Base-by-base conservation (phyloP, 73 alveolate genomes). In the Tetrahymena borealis region DNA sequence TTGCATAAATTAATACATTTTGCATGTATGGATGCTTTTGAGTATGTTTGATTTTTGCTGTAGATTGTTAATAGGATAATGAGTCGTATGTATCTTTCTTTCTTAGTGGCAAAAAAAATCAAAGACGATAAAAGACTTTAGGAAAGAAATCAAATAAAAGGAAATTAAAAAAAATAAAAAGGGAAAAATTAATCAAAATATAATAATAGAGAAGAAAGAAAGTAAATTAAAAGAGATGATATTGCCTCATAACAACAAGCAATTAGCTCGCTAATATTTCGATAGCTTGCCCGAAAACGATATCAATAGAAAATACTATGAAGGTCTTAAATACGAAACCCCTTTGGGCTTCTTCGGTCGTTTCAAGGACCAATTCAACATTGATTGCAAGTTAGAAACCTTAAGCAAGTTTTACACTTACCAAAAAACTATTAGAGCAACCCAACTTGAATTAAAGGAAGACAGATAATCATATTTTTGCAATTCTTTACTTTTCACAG, bases 251-350 rank as follows among this genome's bases (percentile, higher is more conserved):
- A 60, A 60, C 85, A 60, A 60, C 28, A 60, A 35, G 28, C 28
- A 60, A 79, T 43, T 93, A 31, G 95, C 95, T 79, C 91, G 91
- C 35, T 90, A 93, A 37, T 93, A 93, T 90, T 93, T 93, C 42
- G 91, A 93, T 33, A 79, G 91, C 38, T 91, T 93, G 32, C 95
- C 95, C 39, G 35, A 90, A 39, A 90, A 78, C 33, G 95, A 93
- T 36, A 85, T 93, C 93, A 93, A 90, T 90, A 93, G 91, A 42
- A 85, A 93, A 85, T 93, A 60, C 60, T 93, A 39, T 32, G 95
- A 78, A 79, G 95, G 95, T 33, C 37, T 39, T 31, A 39, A 93
- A 93, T 93, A 93, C 78, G 77, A 33, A 90, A 38, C 41, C 38
- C 93, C 79, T 7, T 32, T 32, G 93, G 36, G 35, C 13, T 38